Evolutionary conservation across 352 stramenopile species (phyloP), one percentile per base, ranked within the genome.

Genomic region (Globisporangium nunn): DNA sequence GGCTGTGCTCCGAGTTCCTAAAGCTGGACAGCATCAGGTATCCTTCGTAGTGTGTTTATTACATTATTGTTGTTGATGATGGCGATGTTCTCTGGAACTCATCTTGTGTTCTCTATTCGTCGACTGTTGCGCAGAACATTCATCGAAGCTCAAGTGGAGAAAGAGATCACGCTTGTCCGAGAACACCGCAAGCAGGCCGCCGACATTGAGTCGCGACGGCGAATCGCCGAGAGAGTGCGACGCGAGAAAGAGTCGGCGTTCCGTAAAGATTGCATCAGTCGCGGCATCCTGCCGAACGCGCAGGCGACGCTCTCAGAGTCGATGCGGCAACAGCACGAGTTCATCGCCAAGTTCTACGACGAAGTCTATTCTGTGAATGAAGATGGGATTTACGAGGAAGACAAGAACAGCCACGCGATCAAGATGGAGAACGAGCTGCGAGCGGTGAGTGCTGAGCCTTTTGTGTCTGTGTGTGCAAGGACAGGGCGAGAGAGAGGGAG

Each of bases 271-370:
- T 86, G 74, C 58, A 75, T 77, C 45, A 74, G 61, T 47, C 69
- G 83, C 61, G 78, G 78, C 14, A 88, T 88, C 49, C 70, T 81
- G 45, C 75, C 75, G 5, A 88, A 88, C 53, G 85, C 77, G 4
- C 75, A 85, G 50, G 81, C 83, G 51, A 75, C 80, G 35, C 85
- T 86, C 30, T 75, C 72, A 8, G 75, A 86, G 33, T 70, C 69
- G 5, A 86, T 80, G 59, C 85, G 85, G 47, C 67, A 74, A 15
- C 72, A 79, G 56, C 66, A 86, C 54, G 68, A 69, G 46, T 88
- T 86, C 28, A 88, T 88, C 17, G 69, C 63, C 12, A 78, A 81
- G 40, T 88, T 84, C 68, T 85, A 83, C 54, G 71, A 85, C 41
- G 73, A 88, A 30, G 59, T 85, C 37, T 67, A 82, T 35, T 64